Conservation (phyloP, 2,329 filamentous ascomycete genomes). For the Geosmithia morbida region DNA sequence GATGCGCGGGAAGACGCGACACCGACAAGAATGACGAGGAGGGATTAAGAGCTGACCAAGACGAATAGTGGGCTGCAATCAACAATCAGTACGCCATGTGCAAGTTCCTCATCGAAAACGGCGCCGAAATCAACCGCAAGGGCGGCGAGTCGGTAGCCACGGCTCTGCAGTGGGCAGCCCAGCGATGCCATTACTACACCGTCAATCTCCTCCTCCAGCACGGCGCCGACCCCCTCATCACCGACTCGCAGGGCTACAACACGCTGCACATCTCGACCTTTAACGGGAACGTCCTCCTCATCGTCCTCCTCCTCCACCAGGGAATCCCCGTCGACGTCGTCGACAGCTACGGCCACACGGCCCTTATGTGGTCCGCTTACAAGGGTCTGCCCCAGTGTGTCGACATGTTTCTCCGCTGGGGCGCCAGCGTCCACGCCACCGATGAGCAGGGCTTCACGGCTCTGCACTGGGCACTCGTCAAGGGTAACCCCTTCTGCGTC, state of each 20-base stretch:
- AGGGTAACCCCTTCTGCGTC: constrained; percentile 78
- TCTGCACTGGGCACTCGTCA: constrained; percentile 91
- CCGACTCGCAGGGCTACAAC: constrained; percentile 94
- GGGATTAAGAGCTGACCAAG: constrained; percentile 3
- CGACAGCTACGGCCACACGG: constrained; percentile 83
- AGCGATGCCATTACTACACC: constrained; percentile 91
- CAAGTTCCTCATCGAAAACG: constrained; percentile 75
- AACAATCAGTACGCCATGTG: constrained; percentile 98
- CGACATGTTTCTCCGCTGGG: constrained; percentile 86
- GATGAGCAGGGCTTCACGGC: constrained; percentile 93
- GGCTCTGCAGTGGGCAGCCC: constrained; percentile 91
- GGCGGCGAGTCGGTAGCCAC: constrained; percentile 92
- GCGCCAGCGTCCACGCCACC: constrained; percentile 77
- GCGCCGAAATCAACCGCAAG: constrained; percentile 87
- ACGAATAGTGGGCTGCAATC: constrained; percentile 84
- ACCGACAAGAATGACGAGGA: neutral
- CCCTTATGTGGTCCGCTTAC: constrained; percentile 97
- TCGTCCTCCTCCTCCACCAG: constrained; percentile 83
- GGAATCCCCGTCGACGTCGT: constrained; percentile 87
- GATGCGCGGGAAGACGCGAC: neutral
- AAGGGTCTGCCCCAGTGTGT: constrained; percentile 91
- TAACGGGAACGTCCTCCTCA: constrained; percentile 84
- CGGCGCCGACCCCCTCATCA: constrained; percentile 83
- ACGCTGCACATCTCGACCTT: constrained; percentile 94
- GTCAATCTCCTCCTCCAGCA: constrained; percentile 84